phyloP scores from a whole-genome alignment of 352 stramenopile species.

The Saprolegnia diclina region DNA sequence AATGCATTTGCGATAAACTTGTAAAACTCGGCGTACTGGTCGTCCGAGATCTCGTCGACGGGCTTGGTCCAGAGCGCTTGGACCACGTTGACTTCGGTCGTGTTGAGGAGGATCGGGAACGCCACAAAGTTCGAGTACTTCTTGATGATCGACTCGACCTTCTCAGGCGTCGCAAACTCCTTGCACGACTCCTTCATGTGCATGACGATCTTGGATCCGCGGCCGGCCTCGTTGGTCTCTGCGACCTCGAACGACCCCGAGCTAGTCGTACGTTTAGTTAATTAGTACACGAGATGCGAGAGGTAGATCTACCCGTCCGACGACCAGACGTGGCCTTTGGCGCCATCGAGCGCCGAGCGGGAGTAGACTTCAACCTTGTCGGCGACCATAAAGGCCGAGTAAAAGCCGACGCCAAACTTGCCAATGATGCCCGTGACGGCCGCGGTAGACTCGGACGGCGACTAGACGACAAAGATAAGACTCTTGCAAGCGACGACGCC shows the following conservation, averaged over 20 bases:
- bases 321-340: constrained; percentile 55
- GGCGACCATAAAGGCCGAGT: constrained; percentile 99
- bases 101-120: constrained; percentile 98
- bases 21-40: constrained; percentile 97
- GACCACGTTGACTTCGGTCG: constrained; percentile 96
- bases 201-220: constrained; percentile 97
- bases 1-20: constrained; percentile 96
- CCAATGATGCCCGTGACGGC: constrained; percentile 94
- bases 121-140: constrained; percentile 99
- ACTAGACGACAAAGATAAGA: constrained; percentile 18
- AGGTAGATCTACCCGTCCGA: constrained; percentile 47
- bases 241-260: constrained; percentile 78
- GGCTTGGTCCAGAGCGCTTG: constrained; percentile 97
- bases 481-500: neutral
- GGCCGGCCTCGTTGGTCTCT: constrained; percentile 60
- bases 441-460: constrained; percentile 54
- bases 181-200: constrained; percentile 96
- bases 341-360: constrained; percentile 56
- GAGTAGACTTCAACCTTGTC: constrained; percentile 93
- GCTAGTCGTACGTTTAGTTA: constrained; percentile 21
- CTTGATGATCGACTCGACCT: constrained; percentile 95
- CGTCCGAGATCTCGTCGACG: constrained; percentile 92
- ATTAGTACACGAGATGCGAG: neutral
- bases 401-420: constrained; percentile 99
- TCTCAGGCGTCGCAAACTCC: constrained; percentile 89